Conservation (phyloP, 768 basidiomycete species). For the Lentinus tigrinus region DNA sequence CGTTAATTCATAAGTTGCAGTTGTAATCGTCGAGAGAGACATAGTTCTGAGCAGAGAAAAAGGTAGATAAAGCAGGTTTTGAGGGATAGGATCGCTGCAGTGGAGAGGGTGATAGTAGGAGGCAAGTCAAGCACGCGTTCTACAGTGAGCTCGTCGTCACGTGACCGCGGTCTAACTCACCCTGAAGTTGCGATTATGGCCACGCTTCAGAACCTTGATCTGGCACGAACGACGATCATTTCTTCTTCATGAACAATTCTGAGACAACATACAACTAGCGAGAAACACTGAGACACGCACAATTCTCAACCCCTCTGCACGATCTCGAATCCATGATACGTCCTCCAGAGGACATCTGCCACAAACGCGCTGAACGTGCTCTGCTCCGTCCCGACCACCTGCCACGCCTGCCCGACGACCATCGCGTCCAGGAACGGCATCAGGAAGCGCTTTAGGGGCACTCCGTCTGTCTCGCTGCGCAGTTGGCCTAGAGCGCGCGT, state of each 20-base stretch:
- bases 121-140: too few species aligned
- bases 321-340: constrained; percentile 51
- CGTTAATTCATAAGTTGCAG: constrained; percentile 51
- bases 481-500: constrained; percentile 34
- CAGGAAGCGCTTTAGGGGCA: constrained; percentile 45
- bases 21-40: constrained; percentile 57
- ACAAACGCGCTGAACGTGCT: constrained; percentile 79
- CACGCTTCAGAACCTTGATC: too few species aligned
- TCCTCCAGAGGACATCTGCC: constrained; percentile 64
- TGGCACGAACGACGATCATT: too few species aligned
- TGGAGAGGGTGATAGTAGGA: too few species aligned
- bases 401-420: constrained; percentile 57
- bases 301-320: constrained; percentile 32
- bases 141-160: too few species aligned
- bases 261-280: too few species aligned
- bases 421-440: constrained; percentile 71
- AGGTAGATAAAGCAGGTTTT: too few species aligned
- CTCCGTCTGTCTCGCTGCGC: constrained; percentile 48
- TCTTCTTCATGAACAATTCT: too few species aligned
- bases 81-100: too few species aligned
- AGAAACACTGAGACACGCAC: too few species aligned
- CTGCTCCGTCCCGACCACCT: constrained; percentile 65
- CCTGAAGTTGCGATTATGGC: too few species aligned
- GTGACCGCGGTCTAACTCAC: too few species aligned
- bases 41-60: constrained; percentile 10